phyloP scores from a whole-genome alignment of 2,329 filamentous ascomycete species.

The Bimuria novae-zelandiae region DNA sequence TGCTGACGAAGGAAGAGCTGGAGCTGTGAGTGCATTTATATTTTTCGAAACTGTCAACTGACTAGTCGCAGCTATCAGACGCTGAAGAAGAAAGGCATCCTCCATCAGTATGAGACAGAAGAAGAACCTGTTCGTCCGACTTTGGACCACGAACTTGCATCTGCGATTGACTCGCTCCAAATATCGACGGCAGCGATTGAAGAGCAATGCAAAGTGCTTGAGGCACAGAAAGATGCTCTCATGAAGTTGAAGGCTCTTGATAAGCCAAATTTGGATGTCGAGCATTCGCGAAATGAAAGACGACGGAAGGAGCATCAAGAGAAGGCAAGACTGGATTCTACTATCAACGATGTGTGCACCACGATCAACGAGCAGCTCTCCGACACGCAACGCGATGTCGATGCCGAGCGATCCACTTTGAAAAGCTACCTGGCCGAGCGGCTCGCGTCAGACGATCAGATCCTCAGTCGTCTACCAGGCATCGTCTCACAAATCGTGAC shows the following conservation, averaged over 20 bases:
- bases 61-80: slow-evolving; percentile 35
- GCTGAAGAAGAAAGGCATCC: slow-evolving; percentile 38
- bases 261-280: slow-evolving; percentile 46
- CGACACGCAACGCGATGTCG: slow-evolving; percentile 54
- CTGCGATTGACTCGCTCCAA: slow-evolving; percentile 67
- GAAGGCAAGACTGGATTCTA: slow-evolving; percentile 49
- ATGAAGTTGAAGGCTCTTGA: slow-evolving; percentile 58
- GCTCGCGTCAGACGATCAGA: slow-evolving; percentile 66
- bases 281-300: slow-evolving; percentile 44
- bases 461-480: slow-evolving; percentile 68
- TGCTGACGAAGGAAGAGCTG: slow-evolving; percentile 56
- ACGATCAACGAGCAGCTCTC: slow-evolving; percentile 41
- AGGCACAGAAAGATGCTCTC: slow-evolving; percentile 66
- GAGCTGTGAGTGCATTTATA: slow-evolving; percentile 46
- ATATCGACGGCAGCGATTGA: slow-evolving; percentile 67
- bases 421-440: slow-evolving; percentile 56
- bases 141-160: slow-evolving; percentile 62
- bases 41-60: background rate
- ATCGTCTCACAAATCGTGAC: slow-evolving; percentile 64
- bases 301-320: slow-evolving; percentile 45
- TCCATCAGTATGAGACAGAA: slow-evolving; percentile 38
- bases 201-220: slow-evolving; percentile 65
- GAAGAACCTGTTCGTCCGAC: slow-evolving; percentile 51
- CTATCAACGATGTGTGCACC: slow-evolving; percentile 38
- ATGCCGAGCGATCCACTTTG: slow-evolving; percentile 52